Evolutionary conservation across 495 filamentous ascomycete species (phyloP), one percentile per base, ranked within the genome.

Genomic region (Aspergillus hancockii): DNA sequence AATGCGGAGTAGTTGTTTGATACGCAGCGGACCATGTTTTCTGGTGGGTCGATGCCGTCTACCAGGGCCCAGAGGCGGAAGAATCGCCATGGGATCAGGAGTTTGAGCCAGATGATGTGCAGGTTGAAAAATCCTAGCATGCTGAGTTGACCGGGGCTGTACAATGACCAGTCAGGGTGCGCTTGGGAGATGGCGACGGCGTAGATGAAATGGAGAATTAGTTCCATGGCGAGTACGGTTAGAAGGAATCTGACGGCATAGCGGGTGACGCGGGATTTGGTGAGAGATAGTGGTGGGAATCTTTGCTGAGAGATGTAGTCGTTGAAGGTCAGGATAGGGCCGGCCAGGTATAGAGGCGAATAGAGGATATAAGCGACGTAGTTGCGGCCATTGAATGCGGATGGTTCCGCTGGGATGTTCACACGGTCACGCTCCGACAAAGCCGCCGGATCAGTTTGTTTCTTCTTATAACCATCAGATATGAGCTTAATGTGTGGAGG

Each of bases 1-100:
- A 91, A 79, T 8, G 90, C 86, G 55, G 88, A 93, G 77, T 93
- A 97, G 71, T 98, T 98, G 75, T 99, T 85, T 64, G 86, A 91
- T 76, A 97, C 91, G 78, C 94, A 99, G 65, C 94, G 91, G 52
- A 98, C 82, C 90, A 99, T 94, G 75, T 99, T 99, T 71, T 99
- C 94, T 3, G 94, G 93, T 0, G 94, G 92, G 69, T 99, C 94
- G 65, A 98, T 84, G 61, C 89, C 88, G 70, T 99, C 94, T 41
- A 91, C 67, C 2, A 98, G 81, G 0, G 90, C 78, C 94, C 94
- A 99, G 21, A 99, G 83, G 7, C 94, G 90, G 84, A 99, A 99
- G 75, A 98, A 89, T 8, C 94, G 90, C 92, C 92, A 99, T 13
- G 93, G 95, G 4, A 98, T 83, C 0, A 99, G 85, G 0, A 99